These are phyloP conservation scores for Daldinia sp. DNA, from an alignment of 2,329 filamentous ascomycete species.

Conservation along the genomic window DNA sequence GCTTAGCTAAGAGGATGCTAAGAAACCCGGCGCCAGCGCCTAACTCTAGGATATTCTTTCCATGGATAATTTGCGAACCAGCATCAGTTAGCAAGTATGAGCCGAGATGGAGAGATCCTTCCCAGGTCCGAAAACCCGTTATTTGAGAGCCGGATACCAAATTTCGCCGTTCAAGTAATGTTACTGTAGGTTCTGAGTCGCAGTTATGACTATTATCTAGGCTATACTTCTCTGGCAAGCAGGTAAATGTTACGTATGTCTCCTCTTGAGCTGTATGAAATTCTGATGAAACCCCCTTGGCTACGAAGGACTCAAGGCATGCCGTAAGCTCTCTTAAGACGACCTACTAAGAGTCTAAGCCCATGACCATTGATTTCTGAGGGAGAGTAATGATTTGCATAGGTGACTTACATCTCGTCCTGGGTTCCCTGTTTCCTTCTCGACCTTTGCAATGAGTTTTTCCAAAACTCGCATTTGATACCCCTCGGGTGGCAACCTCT, in stretches of 20 bases:
- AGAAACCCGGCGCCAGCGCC: conserved; percentile 76
- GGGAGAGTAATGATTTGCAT: too few species aligned
- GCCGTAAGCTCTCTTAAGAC: conserved; percentile 71
- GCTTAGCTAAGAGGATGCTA: conserved; percentile 71
- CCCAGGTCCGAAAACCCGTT: conserved; percentile 77
- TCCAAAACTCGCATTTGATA: conserved; percentile 73
- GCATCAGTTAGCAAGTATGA: conserved; percentile 64
- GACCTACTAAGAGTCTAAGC: conserved; percentile 59
- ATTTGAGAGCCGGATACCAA: conserved; percentile 69
- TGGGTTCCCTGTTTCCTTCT: conserved; percentile 68
- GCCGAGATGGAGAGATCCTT: conserved; percentile 73
- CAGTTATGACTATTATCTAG: not conserved
- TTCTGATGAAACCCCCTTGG: conserved; percentile 53
- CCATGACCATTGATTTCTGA: not conserved
- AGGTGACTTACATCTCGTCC: conserved; percentile 65
- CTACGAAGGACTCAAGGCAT: conserved; percentile 65
- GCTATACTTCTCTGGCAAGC: conserved; percentile 47
- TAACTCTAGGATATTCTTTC: conserved; percentile 71
- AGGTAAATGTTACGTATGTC: conserved; percentile 71
- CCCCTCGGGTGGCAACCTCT: conserved; percentile 65
- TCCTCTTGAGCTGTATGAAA: conserved; percentile 65
- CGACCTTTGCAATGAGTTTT: conserved; percentile 66
- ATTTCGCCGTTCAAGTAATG: conserved; percentile 66
- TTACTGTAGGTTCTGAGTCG: conserved; percentile 56
- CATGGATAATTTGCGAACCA: conserved; percentile 60